phyloP scores from a whole-genome alignment of 129 eudicot genomes.

The Apium graveolens region DNA sequence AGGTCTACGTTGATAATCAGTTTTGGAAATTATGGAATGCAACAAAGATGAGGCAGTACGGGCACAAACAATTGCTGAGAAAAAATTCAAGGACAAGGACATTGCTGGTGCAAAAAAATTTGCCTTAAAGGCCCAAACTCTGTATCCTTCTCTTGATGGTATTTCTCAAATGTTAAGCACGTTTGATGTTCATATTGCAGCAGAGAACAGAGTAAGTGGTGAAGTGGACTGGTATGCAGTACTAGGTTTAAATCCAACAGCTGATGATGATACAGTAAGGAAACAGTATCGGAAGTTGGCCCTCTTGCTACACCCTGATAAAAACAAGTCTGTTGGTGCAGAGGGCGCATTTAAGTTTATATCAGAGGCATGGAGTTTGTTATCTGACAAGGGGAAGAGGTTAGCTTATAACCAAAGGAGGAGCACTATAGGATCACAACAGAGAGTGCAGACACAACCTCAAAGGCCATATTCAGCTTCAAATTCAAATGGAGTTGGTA shows the following conservation, averaged over 20 bases:
- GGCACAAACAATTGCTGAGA: slow-evolving; percentile 71
- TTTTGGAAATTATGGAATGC: slow-evolving; percentile 69
- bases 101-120: slow-evolving; percentile 57
- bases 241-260: slow-evolving; percentile 52
- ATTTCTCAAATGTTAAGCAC: slow-evolving; percentile 44
- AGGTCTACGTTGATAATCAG: slow-evolving; percentile 16
- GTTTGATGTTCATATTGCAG: slow-evolving; percentile 49
- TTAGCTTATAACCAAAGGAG: slow-evolving; percentile 57
- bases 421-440: slow-evolving; percentile 28
- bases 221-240: slow-evolving; percentile 81
- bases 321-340: slow-evolving; percentile 63
- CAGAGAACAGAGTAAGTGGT: slow-evolving; percentile 62
- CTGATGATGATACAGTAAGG: slow-evolving; percentile 52
- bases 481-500: slow-evolving; percentile 38
- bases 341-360: slow-evolving; percentile 76
- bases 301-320: slow-evolving; percentile 72
- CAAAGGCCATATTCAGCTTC: slow-evolving; percentile 39
- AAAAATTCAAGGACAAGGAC: slow-evolving; percentile 52
- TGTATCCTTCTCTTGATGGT: slow-evolving; percentile 64
- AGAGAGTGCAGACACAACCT: slow-evolving; percentile 32
- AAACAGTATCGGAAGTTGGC: slow-evolving; percentile 55
- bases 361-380: slow-evolving; percentile 63
- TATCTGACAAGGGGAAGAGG: slow-evolving; percentile 69
- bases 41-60: slow-evolving; percentile 84
- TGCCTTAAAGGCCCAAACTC: slow-evolving; percentile 55